Evolutionary conservation across 176 grass and related monocot genomes (phyloP).

Genomic region (Cenchrus americanus): DNA sequence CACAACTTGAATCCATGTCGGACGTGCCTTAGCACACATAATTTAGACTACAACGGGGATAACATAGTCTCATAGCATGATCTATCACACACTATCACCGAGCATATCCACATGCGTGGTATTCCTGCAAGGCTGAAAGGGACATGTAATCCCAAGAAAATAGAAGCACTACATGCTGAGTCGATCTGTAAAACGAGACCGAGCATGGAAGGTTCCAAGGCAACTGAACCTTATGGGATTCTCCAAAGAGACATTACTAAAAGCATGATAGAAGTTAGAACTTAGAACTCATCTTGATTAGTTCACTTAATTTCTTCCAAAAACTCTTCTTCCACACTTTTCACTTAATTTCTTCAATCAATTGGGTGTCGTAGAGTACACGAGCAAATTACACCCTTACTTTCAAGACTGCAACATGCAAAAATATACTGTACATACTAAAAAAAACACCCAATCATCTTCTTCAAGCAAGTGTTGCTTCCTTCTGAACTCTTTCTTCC

Average conservation of each 20-base stretch:
- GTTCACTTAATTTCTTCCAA: background rate
- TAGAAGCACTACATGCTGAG: too few relatives aligned
- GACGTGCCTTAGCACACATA: too few relatives aligned
- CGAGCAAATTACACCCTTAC: slow-evolving; percentile 8
- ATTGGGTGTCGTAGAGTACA: slow-evolving; percentile 18
- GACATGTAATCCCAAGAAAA: too few relatives aligned
- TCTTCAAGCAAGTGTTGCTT: background rate
- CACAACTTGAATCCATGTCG: background rate
- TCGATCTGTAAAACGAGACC: too few relatives aligned
- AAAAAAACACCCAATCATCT: background rate
- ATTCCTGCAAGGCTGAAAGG: too few relatives aligned
- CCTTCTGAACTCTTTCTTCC: background rate
- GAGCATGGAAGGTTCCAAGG: too few relatives aligned
- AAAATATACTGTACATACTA: background rate
- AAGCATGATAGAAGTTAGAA: background rate
- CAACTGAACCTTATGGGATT: background rate
- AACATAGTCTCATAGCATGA: too few relatives aligned
- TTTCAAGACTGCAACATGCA: slow-evolving; percentile 23
- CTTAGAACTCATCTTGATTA: background rate
- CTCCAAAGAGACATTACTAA: background rate
- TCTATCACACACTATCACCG: too few relatives aligned
- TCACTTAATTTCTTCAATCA: background rate
- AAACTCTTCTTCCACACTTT: background rate
- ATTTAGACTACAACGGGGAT: too few relatives aligned
- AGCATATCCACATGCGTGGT: too few relatives aligned